Evolutionary conservation across 2,329 filamentous ascomycete genomes (phyloP).

Genomic region (Fusarium sp.): DNA sequence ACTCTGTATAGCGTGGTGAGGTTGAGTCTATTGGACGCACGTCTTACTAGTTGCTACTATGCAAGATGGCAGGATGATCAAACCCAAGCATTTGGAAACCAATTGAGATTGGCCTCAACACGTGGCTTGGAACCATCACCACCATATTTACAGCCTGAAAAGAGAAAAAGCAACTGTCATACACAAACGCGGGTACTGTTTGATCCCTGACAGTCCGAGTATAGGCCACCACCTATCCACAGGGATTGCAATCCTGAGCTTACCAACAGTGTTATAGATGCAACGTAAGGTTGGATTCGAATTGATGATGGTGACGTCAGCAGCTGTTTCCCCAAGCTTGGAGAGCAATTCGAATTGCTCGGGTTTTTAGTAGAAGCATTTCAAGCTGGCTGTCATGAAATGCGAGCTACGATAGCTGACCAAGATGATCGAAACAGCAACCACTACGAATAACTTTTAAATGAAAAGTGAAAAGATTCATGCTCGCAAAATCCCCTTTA

Average conservation of each 20-base stretch:
- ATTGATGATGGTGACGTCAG: conserved; percentile 14
- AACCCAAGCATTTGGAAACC: neutral
- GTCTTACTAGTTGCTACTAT: too few relatives aligned
- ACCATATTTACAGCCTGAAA: neutral
- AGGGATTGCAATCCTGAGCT: neutral
- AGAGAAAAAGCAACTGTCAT: neutral
- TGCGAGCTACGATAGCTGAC: neutral
- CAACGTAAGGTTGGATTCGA: neutral
- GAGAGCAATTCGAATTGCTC: too few relatives aligned
- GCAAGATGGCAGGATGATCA: too few relatives aligned
- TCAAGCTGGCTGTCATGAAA: too few relatives aligned
- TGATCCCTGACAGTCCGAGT: conserved; percentile 1
- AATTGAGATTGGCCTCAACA: too few relatives aligned
- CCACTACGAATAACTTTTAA: neutral
- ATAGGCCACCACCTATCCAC: neutral
- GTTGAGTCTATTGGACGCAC: too few relatives aligned
- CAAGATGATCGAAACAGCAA: conserved; percentile 4
- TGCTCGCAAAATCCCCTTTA: too few relatives aligned
- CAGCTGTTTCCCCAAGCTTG: conserved; percentile 2
- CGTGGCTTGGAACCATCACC: neutral
- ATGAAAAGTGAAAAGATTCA: too few relatives aligned
- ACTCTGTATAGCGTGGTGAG: too few relatives aligned
- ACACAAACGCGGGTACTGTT: neutral
- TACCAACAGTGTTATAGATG: conserved; percentile 8
- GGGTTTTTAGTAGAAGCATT: too few relatives aligned